Conservation (phyloP, 2,329 filamentous ascomycete species). For the Chaetomiaceae sp. region DNA sequence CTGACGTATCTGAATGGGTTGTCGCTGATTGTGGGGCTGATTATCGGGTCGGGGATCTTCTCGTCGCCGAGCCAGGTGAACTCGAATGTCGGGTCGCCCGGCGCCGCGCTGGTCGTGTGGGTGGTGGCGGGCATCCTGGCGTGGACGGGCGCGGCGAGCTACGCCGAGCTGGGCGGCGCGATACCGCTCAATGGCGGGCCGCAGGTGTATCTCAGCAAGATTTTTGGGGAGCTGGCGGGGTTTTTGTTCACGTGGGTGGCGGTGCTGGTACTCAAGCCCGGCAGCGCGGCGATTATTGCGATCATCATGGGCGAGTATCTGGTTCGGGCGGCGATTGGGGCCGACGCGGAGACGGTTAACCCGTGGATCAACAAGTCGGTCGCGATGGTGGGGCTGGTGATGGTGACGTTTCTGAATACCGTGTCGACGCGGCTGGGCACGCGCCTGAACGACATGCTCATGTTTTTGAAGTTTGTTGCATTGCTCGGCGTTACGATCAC, state of each 20-base stretch:
- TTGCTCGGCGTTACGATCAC: slow-evolving; percentile 79
- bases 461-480: slow-evolving; percentile 95
- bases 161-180: slow-evolving; percentile 89
- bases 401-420: slow-evolving; percentile 82
- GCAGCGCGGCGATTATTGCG: slow-evolving; percentile 85
- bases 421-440: slow-evolving; percentile 85
- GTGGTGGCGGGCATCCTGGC: slow-evolving; percentile 82
- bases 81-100: slow-evolving; percentile 82
- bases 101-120: slow-evolving; percentile 88
- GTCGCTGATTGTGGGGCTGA: slow-evolving; percentile 82
- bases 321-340: slow-evolving; percentile 78
- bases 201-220: slow-evolving; percentile 91
- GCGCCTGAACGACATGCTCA: slow-evolving; percentile 81
- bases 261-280: slow-evolving; percentile 88
- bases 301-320: slow-evolving; percentile 98
- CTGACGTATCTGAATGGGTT: slow-evolving; percentile 91
- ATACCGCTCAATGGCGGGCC: slow-evolving; percentile 93
- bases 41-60: slow-evolving; percentile 96
- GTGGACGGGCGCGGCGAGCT: slow-evolving; percentile 93
- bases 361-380: slow-evolving; percentile 88
- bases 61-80: slow-evolving; percentile 92
- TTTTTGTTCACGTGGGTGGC: slow-evolving; percentile 97
- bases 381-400: slow-evolving; percentile 66
- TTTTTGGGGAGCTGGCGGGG: slow-evolving; percentile 86
- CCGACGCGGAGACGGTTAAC: slow-evolving; percentile 74